Evolutionary conservation across 2,329 filamentous ascomycete genomes (phyloP).

Genomic region (Paraphaeosphaeria sporulosa): DNA sequence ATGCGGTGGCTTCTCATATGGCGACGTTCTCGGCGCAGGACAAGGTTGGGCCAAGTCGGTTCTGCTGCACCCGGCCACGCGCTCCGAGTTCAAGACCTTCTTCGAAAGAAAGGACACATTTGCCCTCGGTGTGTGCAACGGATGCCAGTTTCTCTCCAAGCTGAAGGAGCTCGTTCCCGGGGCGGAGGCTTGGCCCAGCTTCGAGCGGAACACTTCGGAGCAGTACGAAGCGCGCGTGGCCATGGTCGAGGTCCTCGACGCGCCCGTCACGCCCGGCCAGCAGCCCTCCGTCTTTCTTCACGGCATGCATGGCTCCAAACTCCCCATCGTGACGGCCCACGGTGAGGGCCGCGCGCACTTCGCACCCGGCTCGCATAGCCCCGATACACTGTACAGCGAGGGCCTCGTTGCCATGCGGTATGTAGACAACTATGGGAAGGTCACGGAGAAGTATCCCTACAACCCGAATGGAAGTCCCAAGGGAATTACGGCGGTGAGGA

Average conservation of each 20-base stretch:
- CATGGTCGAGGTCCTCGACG: constrained; percentile 82
- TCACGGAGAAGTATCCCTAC: constrained; percentile 83
- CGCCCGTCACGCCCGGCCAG: constrained; percentile 45
- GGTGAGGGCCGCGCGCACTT: constrained; percentile 82
- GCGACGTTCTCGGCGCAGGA: constrained; percentile 90
- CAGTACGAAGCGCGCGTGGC: constrained; percentile 89
- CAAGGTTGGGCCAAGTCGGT: constrained; percentile 97
- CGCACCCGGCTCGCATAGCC: constrained; percentile 50
- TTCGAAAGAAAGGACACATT: constrained; percentile 91
- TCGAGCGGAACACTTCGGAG: constrained; percentile 82
- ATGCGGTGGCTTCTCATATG: constrained; percentile 97
- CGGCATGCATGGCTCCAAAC: constrained; percentile 80
- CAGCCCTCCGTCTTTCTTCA: constrained; percentile 80
- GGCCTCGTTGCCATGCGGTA: constrained; percentile 82
- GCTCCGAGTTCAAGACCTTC: constrained; percentile 82
- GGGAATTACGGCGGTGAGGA: constrained; percentile 82
- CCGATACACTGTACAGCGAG: constrained; percentile 64
- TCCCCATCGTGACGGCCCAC: constrained; percentile 89
- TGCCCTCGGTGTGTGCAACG: constrained; percentile 93
- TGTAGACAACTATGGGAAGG: constrained; percentile 78
- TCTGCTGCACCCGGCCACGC: constrained; percentile 78
- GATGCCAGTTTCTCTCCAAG: constrained; percentile 91
- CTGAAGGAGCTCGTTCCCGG: constrained; percentile 86
- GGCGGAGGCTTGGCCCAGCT: constrained; percentile 81
- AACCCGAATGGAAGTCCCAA: constrained; percentile 88